Percentiles rank a stretch among this genome's conserved stretches.
phyloP scores from a whole-genome alignment of 2,329 filamentous ascomycete genomes.

The Fusarium agapanthi region DNA sequence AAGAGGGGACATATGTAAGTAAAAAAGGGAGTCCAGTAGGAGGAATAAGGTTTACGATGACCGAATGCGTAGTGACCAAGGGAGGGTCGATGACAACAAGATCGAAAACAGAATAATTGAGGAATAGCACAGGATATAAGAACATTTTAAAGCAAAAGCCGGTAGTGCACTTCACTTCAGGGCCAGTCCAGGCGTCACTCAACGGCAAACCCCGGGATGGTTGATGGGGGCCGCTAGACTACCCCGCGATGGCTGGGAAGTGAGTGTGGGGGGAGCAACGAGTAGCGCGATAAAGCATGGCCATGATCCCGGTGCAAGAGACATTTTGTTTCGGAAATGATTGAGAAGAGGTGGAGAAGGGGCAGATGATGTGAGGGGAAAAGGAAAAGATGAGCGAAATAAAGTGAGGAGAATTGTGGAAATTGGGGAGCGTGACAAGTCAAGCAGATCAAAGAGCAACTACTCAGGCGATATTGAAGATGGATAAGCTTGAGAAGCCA shows the following conservation, averaged over 20 bases:
- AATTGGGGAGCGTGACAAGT: neutral
- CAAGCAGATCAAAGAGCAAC: neutral
- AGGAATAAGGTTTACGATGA: neutral
- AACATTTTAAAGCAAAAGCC: slow-evolving; percentile 16
- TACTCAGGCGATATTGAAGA: neutral
- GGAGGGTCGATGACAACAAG: slow-evolving; percentile 23
- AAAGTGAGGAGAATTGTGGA: neutral
- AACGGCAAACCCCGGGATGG: slow-evolving; percentile 32
- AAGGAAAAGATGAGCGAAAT: slow-evolving; percentile 6
- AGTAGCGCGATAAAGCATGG: slow-evolving; percentile 15
- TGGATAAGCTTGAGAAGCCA: slow-evolving; percentile 13
- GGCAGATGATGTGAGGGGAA: slow-evolving; percentile 8
- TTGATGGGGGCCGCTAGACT: slow-evolving; percentile 31
- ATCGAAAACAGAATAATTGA: slow-evolving; percentile 28
- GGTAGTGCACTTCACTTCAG: neutral
- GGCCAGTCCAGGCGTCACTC: slow-evolving; percentile 25
- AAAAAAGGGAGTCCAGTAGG: neutral
- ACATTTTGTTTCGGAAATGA: slow-evolving; percentile 12
- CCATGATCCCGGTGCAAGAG: slow-evolving; percentile 2
- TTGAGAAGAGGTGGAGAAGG: slow-evolving; percentile 2
- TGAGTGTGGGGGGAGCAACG: slow-evolving; percentile 31
- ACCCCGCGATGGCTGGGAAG: slow-evolving; percentile 39
- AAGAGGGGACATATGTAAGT: slow-evolving; percentile 16
- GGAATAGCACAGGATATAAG: slow-evolving; percentile 27
- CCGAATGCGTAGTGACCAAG: neutral